Base-by-base conservation (phyloP, 2,329 filamentous ascomycete species). In the Mariannaea sp. region DNA sequence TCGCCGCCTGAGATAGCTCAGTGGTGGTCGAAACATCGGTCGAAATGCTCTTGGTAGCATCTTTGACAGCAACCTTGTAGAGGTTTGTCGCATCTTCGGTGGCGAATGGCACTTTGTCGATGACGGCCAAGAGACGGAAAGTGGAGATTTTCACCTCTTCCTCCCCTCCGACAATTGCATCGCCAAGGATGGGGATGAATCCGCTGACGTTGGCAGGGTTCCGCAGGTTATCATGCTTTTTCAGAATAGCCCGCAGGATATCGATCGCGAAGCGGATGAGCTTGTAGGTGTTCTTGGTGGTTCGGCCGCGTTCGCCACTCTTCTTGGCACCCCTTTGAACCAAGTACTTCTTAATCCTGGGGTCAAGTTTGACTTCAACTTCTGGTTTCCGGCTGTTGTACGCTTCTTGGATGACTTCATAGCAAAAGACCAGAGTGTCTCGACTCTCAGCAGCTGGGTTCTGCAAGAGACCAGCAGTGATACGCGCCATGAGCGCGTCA, bases 81-180 rank as follows among this genome's bases (percentile, higher is more conserved):
- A 87, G 74, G 46, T 80, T 79, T 12, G 73, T 73, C 7, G 85
- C 86, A 55, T 87, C 81, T 47, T 90, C 86, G 50, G 89, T 86
- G 51, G 86, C 77, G 62, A 97, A 81, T 0, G 90, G 90, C 4
- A 97, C 88, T 67, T 90, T 93, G 71, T 92, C 87, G 55, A 97
- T 86, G 2, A 90, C 87, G 0, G 86, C 87, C 20, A 99, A 79
- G n/a, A 97, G 77, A 58, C 92, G 86, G 68, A 97, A 87, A 9
- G 91, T 86, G 1, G 93, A 88, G 27, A 95, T 84, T 74, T 95
- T 94, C 55, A 99, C 89, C 69, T 99, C 94, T 66, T 97, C 93
- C 67, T 97, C 90, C 2, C 85, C 86, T 60, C 86, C 86, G 7
- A 96, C 79, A 36, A 97, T 79, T 1, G 90, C 86, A 71, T 99